Evolutionary conservation across 202 grass and related monocot genomes (phyloP), one percentile per base, ranked within the genome.

Genomic region (Setaria italica): DNA sequence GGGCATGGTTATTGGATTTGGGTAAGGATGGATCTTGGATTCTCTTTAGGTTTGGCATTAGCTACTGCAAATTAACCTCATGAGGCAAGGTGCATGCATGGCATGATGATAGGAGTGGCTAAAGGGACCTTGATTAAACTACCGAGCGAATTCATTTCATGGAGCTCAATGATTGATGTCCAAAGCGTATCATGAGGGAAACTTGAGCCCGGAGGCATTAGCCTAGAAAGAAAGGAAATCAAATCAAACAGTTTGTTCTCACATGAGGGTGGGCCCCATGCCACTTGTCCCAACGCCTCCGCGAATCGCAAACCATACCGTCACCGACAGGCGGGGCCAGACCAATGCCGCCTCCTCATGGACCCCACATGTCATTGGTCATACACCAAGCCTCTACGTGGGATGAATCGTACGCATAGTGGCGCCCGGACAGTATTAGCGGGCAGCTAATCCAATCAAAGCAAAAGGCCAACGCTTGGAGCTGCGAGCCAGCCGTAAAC

Each of bases 401-500:
- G 67, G 21, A 62, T 15, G 2, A 21, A 60, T 63, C 16, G 39
- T 67, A 57, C 16, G 17, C 0, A 35, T 81, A 78, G 64, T 51
- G 14, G 2, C 2, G 62, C 48, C 34, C 8, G 8, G 20, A 1
- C 10, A 5, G 49, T 30, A 67, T 70, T 76, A 76, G 77, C 4
- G 80, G 11, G 81, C 37, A 76, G 37, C 51, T 56, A 42, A 79
- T 78, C 48, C 59, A 83, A 82, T 86, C 67, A 72, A 54, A 78
- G 43, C 57, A 83, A 86, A 64, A 78, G 5, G 67, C 80, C 69
- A 80, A 62, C 79, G 89, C 83, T 74, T 88, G 78, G 89, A 90
- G 91, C 91, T 87, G 79, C 87, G 91, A 90, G 90, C 94, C 89
- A 83, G 76, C 87, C 58, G 78, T 83, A 90, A 86, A 74, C 70